Conservation (phyloP, 2,329 filamentous ascomycete species). For the Dichotomopilus funicola region DNA sequence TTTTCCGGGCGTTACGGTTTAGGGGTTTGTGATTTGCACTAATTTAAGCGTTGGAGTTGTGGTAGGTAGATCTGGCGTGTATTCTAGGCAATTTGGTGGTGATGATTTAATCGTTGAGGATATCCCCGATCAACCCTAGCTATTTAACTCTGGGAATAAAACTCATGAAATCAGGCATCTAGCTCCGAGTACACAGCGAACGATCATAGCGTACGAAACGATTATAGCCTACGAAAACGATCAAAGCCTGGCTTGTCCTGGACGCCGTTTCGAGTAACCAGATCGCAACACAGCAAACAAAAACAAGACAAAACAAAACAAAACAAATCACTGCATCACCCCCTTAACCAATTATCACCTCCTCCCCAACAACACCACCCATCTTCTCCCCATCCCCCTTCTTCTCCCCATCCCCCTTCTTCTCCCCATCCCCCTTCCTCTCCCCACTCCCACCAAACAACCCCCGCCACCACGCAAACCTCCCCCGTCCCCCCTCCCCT, state of each 20-base stretch:
- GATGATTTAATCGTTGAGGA: neutral
- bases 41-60: neutral
- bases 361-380: neutral
- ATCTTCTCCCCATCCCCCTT: neutral
- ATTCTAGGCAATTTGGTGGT: neutral
- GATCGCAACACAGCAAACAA: too few relatives aligned
- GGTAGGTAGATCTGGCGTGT: neutral
- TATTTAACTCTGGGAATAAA: neutral
- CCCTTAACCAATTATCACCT: too few relatives aligned
- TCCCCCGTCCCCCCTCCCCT: conserved; percentile 13
- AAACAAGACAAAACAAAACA: too few relatives aligned
- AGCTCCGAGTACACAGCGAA: too few relatives aligned
- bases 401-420: neutral
- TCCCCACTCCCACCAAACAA: conserved; percentile 14
- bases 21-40: neutral
- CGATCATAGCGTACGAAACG: too few relatives aligned
- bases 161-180: too few relatives aligned
- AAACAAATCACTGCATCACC: too few relatives aligned
- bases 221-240: too few relatives aligned
- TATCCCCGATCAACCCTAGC: neutral
- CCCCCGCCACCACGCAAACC: conserved; percentile 17
- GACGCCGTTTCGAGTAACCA: neutral
- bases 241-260: too few relatives aligned
- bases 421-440: neutral
- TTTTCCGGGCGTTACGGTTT: too few relatives aligned